Conservation (phyloP, 306 rosid genomes). For the Ochetophila trinervis region DNA sequence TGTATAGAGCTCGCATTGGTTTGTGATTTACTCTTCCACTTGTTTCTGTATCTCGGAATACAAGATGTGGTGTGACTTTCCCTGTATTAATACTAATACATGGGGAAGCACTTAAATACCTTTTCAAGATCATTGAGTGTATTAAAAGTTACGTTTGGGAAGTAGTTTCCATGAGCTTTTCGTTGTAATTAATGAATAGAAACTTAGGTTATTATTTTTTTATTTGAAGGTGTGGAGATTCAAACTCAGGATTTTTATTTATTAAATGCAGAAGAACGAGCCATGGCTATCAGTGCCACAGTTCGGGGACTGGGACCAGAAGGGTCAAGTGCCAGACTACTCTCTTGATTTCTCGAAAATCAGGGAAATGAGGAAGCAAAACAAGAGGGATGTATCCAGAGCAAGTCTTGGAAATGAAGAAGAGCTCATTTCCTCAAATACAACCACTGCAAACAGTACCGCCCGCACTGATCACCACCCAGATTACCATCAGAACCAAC, state of each 20-base stretch:
- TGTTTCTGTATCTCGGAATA: not conserved
- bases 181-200: not conserved
- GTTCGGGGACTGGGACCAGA: constrained; percentile 98
- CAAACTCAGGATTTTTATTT: constrained; percentile 4
- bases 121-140: not conserved
- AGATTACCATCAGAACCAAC: constrained; percentile 49
- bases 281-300: constrained; percentile 96
- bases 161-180: too few relatives aligned
- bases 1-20: not conserved
- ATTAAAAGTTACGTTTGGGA: not conserved
- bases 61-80: not conserved
- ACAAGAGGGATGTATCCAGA: constrained; percentile 78
- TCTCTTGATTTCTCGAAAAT: constrained; percentile 94
- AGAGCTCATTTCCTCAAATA: constrained; percentile 57
- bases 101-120: not conserved
- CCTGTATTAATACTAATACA: not conserved
- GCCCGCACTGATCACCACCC: constrained; percentile 44
- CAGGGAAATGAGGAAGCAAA: constrained; percentile 89
- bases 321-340: constrained; percentile 83
- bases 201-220: not conserved
- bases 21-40: not conserved
- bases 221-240: not conserved
- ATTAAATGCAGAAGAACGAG: constrained; percentile 49
- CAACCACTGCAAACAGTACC: constrained; percentile 32
- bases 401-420: constrained; percentile 97